Evolutionary conservation across 352 stramenopile species (phyloP).

Genomic region (Phytophthora pisi): DNA sequence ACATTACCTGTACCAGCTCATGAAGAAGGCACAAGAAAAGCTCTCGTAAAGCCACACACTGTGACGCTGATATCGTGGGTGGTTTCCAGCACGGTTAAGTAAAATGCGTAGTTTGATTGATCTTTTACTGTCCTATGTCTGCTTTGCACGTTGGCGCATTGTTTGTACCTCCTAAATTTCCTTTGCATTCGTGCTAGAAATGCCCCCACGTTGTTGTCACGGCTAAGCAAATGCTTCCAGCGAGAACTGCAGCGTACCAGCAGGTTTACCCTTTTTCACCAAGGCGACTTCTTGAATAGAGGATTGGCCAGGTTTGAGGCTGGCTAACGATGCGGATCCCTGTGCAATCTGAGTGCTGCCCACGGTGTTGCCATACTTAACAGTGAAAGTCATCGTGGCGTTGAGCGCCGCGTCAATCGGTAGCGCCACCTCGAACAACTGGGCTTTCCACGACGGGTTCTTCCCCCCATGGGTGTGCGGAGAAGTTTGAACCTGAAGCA

Average conservation of each 20-base stretch:
- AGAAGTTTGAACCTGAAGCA: constrained; percentile 12
- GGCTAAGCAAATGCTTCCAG: constrained; percentile 5
- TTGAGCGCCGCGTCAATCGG: not conserved
- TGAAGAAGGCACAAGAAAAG: too few relatives aligned
- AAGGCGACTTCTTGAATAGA: not conserved
- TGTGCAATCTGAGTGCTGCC: not conserved
- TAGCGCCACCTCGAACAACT: constrained; percentile 9
- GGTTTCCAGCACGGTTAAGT: too few relatives aligned
- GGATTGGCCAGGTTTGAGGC: not conserved
- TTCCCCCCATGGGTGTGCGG: not conserved
- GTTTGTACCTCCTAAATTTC: not conserved
- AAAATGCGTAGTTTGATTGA: too few relatives aligned
- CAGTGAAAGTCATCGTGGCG: not conserved
- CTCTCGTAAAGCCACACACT: too few relatives aligned
- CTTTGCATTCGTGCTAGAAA: not conserved
- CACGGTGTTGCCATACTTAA: not conserved
- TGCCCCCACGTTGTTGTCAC: not conserved
- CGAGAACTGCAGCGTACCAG: constrained; percentile 6
- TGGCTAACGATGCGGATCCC: not conserved
- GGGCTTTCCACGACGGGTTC: constrained; percentile 7
- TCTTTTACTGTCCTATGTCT: too few relatives aligned
- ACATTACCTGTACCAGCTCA: too few relatives aligned
- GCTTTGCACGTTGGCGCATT: too few relatives aligned
- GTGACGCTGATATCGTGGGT: too few relatives aligned
- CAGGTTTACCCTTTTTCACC: constrained; percentile 9